Evolutionary conservation across 176 grass and related monocot species (phyloP).

Genomic region (Sorghum bicolor): Sorghum_bicolor_NCBIv3 NC_012870.2:1509001-1509500

Average conservation of each 20-base stretch:
- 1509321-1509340: constrained; percentile 11
- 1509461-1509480: constrained; percentile 24
- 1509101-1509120: neutral
- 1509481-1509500: constrained; percentile 41
- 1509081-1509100: neutral
- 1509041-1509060: neutral
- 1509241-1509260: neutral
- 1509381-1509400: constrained; percentile 64
- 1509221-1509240: neutral
- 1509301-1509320: neutral
- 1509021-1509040: neutral
- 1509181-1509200: neutral
- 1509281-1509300: constrained; percentile 1
- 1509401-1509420: constrained; percentile 94
- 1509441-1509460: neutral
- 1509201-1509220: neutral
- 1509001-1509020: neutral
- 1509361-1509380: constrained; percentile 50
- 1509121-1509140: neutral
- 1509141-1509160: constrained; percentile 12
- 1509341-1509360: constrained; percentile 82
- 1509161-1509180: neutral
- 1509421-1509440: neutral
- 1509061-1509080: neutral
- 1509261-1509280: neutral